Base-by-base conservation (phyloP, 768 basidiomycete genomes). In the Steccherinum ochraceum region DNA sequence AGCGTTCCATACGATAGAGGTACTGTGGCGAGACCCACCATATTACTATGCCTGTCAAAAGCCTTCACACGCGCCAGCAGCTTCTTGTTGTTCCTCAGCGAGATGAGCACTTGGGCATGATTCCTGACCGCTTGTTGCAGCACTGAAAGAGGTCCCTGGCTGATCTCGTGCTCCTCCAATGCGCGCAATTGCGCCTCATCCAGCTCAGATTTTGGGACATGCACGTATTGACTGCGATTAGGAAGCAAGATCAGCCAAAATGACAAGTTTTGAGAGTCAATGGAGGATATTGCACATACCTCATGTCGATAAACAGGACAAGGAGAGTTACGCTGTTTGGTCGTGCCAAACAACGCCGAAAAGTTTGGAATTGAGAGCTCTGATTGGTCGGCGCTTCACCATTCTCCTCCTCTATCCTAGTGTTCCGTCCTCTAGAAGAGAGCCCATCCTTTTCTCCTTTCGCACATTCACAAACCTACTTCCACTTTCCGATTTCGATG, bases 51-150 rank as follows among this genome's bases (percentile, higher is more conserved):
- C 65, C 96, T 79, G 69, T 99, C 96, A 66, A 99, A 99, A 0
- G 96, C 96, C 70, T 99, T 99, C 50, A 97, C 94, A 46, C 94
- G 82, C 26, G 91, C 90, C 44, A 93, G 78, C 27, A 99, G 73
- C 69, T 99, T 99, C 76, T 95, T 97, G 79, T 98, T 97, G 75
- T 98, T 99, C 61, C 96, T 78, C 51, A 99, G 76, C 18, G 93
- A 94, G 63, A 99, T 94, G 56, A 99, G 83, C 57, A 99, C 89
- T 73, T 99, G 96, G 12, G 94, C 86, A 69, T 96, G 92, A 69
- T 97, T 95, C 69, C 96, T 80, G 59, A 99, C 96, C 25, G 94
- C 90, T 68, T 96, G 93, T 69, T 99, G 96, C 48, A 96, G 77
- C 46, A 96, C 93, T 39, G 93, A 94, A 66, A 96, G 70, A 20